phyloP scores from a whole-genome alignment of 2,329 filamentous ascomycete genomes.

The Scedosporium aurantiacum region DNA sequence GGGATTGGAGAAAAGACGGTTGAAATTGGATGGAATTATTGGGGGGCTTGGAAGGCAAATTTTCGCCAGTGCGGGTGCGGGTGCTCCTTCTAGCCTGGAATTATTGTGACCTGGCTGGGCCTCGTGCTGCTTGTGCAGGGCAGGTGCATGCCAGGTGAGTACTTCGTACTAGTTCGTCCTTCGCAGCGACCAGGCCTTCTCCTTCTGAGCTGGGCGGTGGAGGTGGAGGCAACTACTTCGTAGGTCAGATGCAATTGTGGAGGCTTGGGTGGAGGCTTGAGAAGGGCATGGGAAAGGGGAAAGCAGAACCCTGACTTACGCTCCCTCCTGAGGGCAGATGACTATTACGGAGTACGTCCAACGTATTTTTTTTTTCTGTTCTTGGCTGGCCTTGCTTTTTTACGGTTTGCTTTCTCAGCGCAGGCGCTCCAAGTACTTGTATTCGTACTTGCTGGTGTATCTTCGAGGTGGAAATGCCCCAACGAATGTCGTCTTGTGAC shows the following conservation, averaged over 20 bases:
- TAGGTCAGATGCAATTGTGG: too few species aligned
- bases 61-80: not conserved
- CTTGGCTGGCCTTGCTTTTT: not conserved
- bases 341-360: too few species aligned
- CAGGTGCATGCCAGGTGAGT: too few species aligned
- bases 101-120: too few species aligned
- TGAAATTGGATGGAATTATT: conserved; percentile 1
- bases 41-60: not conserved
- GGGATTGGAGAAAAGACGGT: not conserved
- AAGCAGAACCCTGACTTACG: not conserved
- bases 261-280: too few species aligned
- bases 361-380: not conserved
- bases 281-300: not conserved
- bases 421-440: not conserved
- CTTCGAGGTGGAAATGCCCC: not conserved
- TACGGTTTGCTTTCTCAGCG: not conserved
- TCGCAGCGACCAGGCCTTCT: too few species aligned
- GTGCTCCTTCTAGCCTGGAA: too few species aligned
- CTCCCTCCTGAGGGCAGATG: too few species aligned
- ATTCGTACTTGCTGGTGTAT: not conserved
- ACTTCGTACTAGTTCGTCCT: too few species aligned
- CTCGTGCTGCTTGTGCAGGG: too few species aligned
- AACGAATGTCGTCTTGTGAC: not conserved
- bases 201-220: too few species aligned
- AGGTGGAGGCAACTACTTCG: too few species aligned